Evolutionary conservation across 129 eudicot species (phyloP), one percentile per base, ranked within the genome.

Genomic region (Artemisia annua): DNA sequence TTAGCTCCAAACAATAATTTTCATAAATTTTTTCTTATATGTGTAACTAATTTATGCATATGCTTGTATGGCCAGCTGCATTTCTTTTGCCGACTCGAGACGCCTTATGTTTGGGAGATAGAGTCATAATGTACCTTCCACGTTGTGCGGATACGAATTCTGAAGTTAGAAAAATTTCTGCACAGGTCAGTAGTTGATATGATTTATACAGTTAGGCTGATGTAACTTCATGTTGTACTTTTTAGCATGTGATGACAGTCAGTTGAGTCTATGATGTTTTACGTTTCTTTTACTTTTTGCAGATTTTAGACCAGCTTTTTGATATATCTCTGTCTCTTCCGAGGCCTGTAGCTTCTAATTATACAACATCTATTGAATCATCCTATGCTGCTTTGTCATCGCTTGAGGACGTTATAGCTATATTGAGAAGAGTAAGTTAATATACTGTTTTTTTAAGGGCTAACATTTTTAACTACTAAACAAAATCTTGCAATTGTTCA

Each of bases 121-220:
- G 99, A 81, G 86, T 88, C 66, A 89, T 85, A 66, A 76, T 79
- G 22, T 95, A 95, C 79, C 93, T 95, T 75, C 97, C 99, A 55
- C 97, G 99, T 16, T 95, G 97, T 78, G 96, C 96, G 14, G 97
- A 95, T 80, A 79, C 96, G 60, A 88, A 86, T 88, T 81, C 99
- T 63, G 94, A 90, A 83, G 97, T 95, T 71, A 81, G 97, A 83
- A 95, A 90, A 77, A 44, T 77, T 72, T 90, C 96, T 79, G 89
- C 87, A 57, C 96, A 90, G 99, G 99, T 88, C 48, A 44, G 89
- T 78, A 49, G 49, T 66, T 55, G 43, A 53, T 18, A 65, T 65
- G 13, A 69, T 10, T 11, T 35, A 39, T 26, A 56, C 62, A 48
- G 49, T 15, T 18, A 62, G 28, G 11, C 55, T 54, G 49, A 69